phyloP scores from a whole-genome alignment of 805 yeast species.

The Suhomyces tanzawaensis region DNA sequence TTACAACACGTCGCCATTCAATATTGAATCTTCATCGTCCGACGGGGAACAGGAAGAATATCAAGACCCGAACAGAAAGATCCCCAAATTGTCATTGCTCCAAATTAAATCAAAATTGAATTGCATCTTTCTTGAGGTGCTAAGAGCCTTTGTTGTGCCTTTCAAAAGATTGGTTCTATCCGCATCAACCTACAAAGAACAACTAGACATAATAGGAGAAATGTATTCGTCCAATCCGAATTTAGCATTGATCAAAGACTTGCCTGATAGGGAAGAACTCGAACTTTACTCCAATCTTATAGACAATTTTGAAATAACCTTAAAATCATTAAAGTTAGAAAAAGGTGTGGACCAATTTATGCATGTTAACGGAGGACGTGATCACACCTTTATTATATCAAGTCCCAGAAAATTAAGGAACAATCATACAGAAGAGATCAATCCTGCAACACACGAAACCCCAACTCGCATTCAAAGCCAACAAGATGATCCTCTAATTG shows the following conservation, averaged over 20 bases:
- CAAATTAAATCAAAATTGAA: slow-evolving; percentile 32
- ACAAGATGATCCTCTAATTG: not conserved
- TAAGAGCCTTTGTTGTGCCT: slow-evolving; percentile 28
- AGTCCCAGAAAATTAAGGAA: slow-evolving; percentile 30
- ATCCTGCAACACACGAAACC: not conserved
- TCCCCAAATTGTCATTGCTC: slow-evolving; percentile 30
- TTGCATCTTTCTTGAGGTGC: slow-evolving; percentile 32
- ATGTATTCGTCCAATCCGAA: slow-evolving; percentile 10
- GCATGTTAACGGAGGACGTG: not conserved
- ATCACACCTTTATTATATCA: slow-evolving; percentile 21
- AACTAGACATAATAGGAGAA: slow-evolving; percentile 28
- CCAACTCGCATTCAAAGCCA: not conserved
- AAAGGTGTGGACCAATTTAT: slow-evolving; percentile 3
- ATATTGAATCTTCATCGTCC: slow-evolving; percentile 15
- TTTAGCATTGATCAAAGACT: slow-evolving; percentile 14
- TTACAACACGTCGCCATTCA: slow-evolving; percentile 23
- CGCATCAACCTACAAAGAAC: slow-evolving; percentile 26
- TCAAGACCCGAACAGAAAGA: slow-evolving; percentile 23
- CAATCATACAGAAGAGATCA: slow-evolving; percentile 3
- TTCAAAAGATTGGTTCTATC: slow-evolving; percentile 32
- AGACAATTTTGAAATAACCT: slow-evolving; percentile 28
- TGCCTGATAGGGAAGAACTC: slow-evolving; percentile 33
- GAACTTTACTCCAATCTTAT: slow-evolving; percentile 28
- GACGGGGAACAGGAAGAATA: slow-evolving; percentile 19
- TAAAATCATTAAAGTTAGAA: slow-evolving; percentile 20